A percentile compares a stretch with the other conserved stretches of the same genome.
phyloP scores from a whole-genome alignment of 164 flowering plant genomes.

The Piper longum region DNA sequence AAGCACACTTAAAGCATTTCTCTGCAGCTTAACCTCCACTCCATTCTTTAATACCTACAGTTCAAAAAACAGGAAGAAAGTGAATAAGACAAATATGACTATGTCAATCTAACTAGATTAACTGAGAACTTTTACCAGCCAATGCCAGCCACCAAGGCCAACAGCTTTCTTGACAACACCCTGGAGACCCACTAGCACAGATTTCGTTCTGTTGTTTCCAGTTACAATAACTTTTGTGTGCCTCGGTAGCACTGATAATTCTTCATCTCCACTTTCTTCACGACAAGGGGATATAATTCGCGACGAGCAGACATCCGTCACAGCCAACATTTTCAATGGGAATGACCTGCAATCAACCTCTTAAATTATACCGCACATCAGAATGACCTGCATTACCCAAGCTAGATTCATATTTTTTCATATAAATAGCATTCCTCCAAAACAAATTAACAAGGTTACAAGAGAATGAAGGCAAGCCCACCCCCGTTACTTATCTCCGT shows the following conservation, averaged over 20 bases:
- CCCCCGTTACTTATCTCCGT: too few relatives aligned
- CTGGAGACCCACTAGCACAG: slow-evolving; percentile 85
- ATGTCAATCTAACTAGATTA: neutral
- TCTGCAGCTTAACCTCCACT: slow-evolving; percentile 80
- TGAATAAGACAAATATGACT: neutral
- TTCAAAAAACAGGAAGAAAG: neutral
- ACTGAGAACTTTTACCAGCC: slow-evolving; percentile 53
- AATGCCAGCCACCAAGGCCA: slow-evolving; percentile 99
- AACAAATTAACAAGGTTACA: too few relatives aligned
- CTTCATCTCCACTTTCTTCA: slow-evolving; percentile 85
- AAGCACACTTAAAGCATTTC: slow-evolving; percentile 85
- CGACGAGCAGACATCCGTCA: too few relatives aligned
- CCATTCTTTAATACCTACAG: slow-evolving; percentile 83
- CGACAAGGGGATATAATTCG: slow-evolving; percentile 5
- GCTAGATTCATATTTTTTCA: too few relatives aligned
- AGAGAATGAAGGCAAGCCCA: too few relatives aligned
- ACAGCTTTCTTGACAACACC: slow-evolving; percentile 99
- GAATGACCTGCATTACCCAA: too few relatives aligned
- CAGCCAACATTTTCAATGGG: too few relatives aligned
- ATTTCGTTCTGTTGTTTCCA: slow-evolving; percentile 89
- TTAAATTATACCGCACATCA: too few relatives aligned
- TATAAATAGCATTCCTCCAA: too few relatives aligned
- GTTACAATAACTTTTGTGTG: slow-evolving; percentile 93
- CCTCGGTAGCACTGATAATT: slow-evolving; percentile 81
- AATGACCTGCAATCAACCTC: too few relatives aligned